Conservation (phyloP, 2,329 filamentous ascomycete species). For the Aureobasidium zeae region DNA sequence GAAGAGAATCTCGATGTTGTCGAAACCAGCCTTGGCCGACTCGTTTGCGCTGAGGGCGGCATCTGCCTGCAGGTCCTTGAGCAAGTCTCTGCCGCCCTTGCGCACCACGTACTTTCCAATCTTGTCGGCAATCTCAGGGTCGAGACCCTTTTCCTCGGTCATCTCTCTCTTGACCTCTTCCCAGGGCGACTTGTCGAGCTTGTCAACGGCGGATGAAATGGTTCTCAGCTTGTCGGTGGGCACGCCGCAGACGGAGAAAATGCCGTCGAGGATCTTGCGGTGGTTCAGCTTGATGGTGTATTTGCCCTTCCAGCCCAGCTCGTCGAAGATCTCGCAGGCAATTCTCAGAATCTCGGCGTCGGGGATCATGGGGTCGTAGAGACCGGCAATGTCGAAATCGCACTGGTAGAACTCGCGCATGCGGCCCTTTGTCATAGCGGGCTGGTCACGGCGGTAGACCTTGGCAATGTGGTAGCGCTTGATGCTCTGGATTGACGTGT, state of each 20-base stretch:
- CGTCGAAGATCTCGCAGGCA: slow-evolving; percentile 74
- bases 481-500: slow-evolving; percentile 68
- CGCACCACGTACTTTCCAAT: slow-evolving; percentile 77
- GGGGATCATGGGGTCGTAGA: slow-evolving; percentile 82
- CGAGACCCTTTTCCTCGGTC: slow-evolving; percentile 82
- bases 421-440: slow-evolving; percentile 79
- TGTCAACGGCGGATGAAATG: slow-evolving; percentile 90
- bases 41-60: slow-evolving; percentile 60
- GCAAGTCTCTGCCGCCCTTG: slow-evolving; percentile 65
- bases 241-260: slow-evolving; percentile 87
- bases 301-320: slow-evolving; percentile 60
- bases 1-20: slow-evolving; percentile 72
- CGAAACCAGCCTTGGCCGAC: slow-evolving; percentile 67
- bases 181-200: slow-evolving; percentile 86
- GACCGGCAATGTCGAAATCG: slow-evolving; percentile 89
- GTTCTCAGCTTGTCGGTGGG: slow-evolving; percentile 76
- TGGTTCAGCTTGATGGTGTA: slow-evolving; percentile 94
- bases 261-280: slow-evolving; percentile 83
- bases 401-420: slow-evolving; percentile 98
- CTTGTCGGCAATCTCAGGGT: slow-evolving; percentile 66
- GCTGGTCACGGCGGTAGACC: slow-evolving; percentile 74
- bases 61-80: slow-evolving; percentile 60
- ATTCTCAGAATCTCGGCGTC: slow-evolving; percentile 85
- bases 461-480: slow-evolving; percentile 95
- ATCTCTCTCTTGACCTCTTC: slow-evolving; percentile 84